Evolutionary conservation across 1,139 yeast species (phyloP), one percentile per base, ranked within the genome.

Genomic region (Candida sanyaensis): DNA sequence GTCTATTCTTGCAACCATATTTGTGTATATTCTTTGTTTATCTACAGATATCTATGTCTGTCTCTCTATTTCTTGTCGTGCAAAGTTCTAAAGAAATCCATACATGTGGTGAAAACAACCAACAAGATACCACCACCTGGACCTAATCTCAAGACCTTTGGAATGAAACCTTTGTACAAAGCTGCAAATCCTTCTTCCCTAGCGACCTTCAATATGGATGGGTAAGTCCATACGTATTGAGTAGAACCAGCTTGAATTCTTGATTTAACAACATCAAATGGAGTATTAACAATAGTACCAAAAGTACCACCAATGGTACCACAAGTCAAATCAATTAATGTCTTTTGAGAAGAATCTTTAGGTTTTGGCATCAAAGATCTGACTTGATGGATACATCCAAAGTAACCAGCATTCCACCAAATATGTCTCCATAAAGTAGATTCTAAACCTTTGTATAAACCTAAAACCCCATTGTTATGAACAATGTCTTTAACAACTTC

Each of bases 51-150:
- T 17, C 29, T 9, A 2, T 26, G 5, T 26, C 28, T 26, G 28
- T 26, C 2, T 26, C 27, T 41, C 37, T 48, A 45, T 42, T 54
- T 48, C 46, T 56, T 55, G 47, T 69, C 68, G 55, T 86, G 87
- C 51, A 78, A 54, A 12, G 80, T 74, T 72, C 96, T 81, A 77
- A 93, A 93, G 76, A 91, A 89, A 66, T 92, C 97, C 96, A 92
- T 91, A 60, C 93, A 84, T 33, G 92, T 79, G 44, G 97, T 90
- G 77, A 91, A 93, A 17, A 95, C 99, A 46, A 95, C 98, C 66
- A 93, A 79, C 64, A 95, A 77, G 59, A 95, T 92, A 75, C 99
- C 99, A 66, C 99, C 99, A 63, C 99, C 99, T 52, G 99, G 99
- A 48, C 99, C 99, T 60, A 95, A 80, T 80, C 99, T 86, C 66